phyloP scores from a whole-genome alignment of 2,329 filamentous ascomycete genomes.

The Colletotrichum sidae region DNA sequence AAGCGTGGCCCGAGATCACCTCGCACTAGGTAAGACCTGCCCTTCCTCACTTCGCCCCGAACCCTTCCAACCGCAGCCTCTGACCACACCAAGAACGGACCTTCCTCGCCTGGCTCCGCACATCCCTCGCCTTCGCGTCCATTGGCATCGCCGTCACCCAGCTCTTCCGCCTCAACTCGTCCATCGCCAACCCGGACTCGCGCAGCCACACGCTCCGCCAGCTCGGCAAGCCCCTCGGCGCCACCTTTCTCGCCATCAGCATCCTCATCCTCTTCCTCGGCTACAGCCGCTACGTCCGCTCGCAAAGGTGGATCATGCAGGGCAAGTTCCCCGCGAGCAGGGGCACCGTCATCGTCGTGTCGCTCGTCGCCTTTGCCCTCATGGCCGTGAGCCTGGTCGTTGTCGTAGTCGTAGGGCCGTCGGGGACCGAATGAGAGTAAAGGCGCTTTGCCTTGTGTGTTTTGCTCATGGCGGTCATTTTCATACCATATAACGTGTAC shows the following conservation, averaged over 20 bases:
- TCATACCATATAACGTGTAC: neutral
- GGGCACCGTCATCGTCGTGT: slow-evolving; percentile 78
- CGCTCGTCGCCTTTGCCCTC: slow-evolving; percentile 71
- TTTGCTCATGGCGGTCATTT: neutral
- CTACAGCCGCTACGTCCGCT: slow-evolving; percentile 82
- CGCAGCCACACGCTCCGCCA: slow-evolving; percentile 63
- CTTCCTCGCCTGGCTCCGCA: slow-evolving; percentile 87
- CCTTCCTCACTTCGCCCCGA: neutral
- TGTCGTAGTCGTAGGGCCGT: slow-evolving; percentile 64
- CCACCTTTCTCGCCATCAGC: slow-evolving; percentile 80
- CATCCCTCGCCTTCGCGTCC: slow-evolving; percentile 82
- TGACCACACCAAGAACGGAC: slow-evolving; percentile 72
- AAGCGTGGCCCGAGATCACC: slow-evolving; percentile 83
- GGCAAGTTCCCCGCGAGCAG: slow-evolving; percentile 85
- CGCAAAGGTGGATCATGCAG: slow-evolving; percentile 82
- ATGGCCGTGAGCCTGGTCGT: slow-evolving; percentile 71
- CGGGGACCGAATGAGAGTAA: slow-evolving; percentile 40
- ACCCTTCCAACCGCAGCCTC: slow-evolving; percentile 7
- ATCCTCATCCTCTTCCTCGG: slow-evolving; percentile 81
- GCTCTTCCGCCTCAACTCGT: slow-evolving; percentile 84
- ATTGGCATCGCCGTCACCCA: slow-evolving; percentile 89
- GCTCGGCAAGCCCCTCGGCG: slow-evolving; percentile 79
- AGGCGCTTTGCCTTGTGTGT: neutral
- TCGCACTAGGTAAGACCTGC: slow-evolving; percentile 73
- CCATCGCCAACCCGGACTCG: slow-evolving; percentile 53